Evolutionary conservation across 306 rosid genomes (phyloP).

Genomic region (Vigna nakashimae): DNA sequence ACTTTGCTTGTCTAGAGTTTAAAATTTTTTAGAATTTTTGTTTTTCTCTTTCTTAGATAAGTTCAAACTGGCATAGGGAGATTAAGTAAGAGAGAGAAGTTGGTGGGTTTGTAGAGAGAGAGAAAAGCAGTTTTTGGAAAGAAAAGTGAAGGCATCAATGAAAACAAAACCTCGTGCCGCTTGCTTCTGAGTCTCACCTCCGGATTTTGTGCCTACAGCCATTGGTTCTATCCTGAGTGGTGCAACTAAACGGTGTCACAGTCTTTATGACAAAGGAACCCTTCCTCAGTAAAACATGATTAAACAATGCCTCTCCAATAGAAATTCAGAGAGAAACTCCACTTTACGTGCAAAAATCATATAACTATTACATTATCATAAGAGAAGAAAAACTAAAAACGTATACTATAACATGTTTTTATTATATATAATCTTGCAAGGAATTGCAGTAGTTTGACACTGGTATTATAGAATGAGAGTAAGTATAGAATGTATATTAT

Average conservation of each 20-base stretch:
- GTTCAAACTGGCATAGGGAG: constrained; percentile 58
- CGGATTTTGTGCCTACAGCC: constrained; percentile 70
- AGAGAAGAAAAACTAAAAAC: no score
- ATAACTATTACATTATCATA: no score
- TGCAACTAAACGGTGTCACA: constrained; percentile 62
- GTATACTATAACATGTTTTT: no score
- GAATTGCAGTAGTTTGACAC: not conserved
- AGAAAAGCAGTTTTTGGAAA: constrained; percentile 46
- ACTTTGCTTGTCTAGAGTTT: constrained; percentile 32
- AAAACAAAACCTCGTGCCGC: constrained; percentile 68
- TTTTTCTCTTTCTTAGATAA: constrained; percentile 51
- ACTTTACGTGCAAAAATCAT: not conserved
- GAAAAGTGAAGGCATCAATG: constrained; percentile 27
- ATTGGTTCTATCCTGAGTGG: constrained; percentile 74
- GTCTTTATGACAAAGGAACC: constrained; percentile 51
- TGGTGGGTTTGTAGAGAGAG: constrained; percentile 53
- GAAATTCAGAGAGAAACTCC: not conserved
- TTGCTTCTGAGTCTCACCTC: constrained; percentile 55
- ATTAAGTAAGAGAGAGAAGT: constrained; percentile 45
- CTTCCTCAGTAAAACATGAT: not conserved
- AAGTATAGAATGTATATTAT: no score
- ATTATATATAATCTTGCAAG: no score
- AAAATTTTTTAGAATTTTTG: not conserved
- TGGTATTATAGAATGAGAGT: no score
- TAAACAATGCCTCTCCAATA: constrained; percentile 23